phyloP scores from a whole-genome alignment of 129 eudicot genomes.

The Flaveria brownii region DNA sequence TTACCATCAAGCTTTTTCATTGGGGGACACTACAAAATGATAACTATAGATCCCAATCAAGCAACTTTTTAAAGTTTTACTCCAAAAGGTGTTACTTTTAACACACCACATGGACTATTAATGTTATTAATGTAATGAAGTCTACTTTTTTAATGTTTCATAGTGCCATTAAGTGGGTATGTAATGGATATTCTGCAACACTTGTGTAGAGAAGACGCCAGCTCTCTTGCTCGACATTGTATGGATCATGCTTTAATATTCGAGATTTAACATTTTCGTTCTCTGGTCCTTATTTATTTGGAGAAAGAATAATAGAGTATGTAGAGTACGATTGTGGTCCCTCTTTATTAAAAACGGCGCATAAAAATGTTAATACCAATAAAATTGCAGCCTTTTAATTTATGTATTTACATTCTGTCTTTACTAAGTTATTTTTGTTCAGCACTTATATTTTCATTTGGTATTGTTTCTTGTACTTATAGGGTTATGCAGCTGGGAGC shows the following conservation, averaged over 20 bases:
- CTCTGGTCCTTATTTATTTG: neutral
- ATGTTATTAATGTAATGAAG: too few relatives aligned
- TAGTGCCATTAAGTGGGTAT: neutral
- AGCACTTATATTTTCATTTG: neutral
- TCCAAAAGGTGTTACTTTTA: too few relatives aligned
- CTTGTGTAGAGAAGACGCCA: neutral
- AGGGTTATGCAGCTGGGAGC: constrained; percentile 99
- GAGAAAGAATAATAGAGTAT: neutral
- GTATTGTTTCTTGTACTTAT: constrained; percentile 27
- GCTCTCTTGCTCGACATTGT: neutral
- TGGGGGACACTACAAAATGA: too few relatives aligned
- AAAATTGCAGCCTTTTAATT: neutral
- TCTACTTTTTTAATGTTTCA: neutral
- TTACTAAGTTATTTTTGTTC: constrained; percentile 2
- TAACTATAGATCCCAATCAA: too few relatives aligned
- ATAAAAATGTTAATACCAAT: constrained; percentile 12
- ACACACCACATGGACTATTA: too few relatives aligned
- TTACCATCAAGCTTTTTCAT: too few relatives aligned
- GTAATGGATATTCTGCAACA: neutral
- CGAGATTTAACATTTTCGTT: neutral
- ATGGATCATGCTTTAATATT: neutral
- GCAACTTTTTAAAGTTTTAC: too few relatives aligned
- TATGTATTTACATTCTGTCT: constrained; percentile 11
- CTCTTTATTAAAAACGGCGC: neutral
- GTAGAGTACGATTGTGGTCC: constrained; percentile 6